Evolutionary conservation across 225 moss, liverwort and hornwort genomes (phyloP).

Genomic region (Polytrichum formosum): DNA sequence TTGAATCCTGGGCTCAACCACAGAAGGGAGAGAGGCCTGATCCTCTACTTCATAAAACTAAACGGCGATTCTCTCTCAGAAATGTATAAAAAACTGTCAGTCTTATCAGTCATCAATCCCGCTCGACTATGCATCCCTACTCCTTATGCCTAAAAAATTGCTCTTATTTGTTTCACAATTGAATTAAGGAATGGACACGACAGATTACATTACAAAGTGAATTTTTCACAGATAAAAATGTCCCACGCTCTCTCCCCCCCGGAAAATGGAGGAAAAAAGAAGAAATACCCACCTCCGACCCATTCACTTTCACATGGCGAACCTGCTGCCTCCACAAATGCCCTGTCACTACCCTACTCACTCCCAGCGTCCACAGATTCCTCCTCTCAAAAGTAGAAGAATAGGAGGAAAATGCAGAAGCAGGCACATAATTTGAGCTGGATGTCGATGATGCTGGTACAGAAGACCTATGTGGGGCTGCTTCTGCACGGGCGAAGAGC

Average conservation of each 20-base stretch:
- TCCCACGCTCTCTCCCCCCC: background rate
- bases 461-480: background rate
- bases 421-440: background rate
- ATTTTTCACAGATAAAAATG: too few relatives aligned
- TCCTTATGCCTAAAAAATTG: too few relatives aligned
- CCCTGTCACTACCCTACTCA: background rate
- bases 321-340: conserved; percentile 48
- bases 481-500: background rate
- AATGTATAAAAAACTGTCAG: too few relatives aligned
- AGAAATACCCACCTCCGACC: conserved; percentile 62
- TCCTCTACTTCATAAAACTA: too few relatives aligned
- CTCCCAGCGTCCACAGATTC: conserved; percentile 30
- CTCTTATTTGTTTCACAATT: too few relatives aligned
- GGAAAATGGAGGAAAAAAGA: background rate
- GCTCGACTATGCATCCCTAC: too few relatives aligned
- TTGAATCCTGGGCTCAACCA: too few relatives aligned
- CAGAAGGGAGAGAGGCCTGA: too few relatives aligned
- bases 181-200: too few relatives aligned
- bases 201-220: too few relatives aligned
- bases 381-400: conserved; percentile 2
- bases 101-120: too few relatives aligned
- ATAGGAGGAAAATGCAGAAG: background rate
- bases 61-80: too few relatives aligned
- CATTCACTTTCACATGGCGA: conserved; percentile 80
- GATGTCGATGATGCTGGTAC: background rate